Evolutionary conservation across 2,329 filamentous ascomycete species (phyloP).

Genomic region (Ascochyta clinopodiicola): DNA sequence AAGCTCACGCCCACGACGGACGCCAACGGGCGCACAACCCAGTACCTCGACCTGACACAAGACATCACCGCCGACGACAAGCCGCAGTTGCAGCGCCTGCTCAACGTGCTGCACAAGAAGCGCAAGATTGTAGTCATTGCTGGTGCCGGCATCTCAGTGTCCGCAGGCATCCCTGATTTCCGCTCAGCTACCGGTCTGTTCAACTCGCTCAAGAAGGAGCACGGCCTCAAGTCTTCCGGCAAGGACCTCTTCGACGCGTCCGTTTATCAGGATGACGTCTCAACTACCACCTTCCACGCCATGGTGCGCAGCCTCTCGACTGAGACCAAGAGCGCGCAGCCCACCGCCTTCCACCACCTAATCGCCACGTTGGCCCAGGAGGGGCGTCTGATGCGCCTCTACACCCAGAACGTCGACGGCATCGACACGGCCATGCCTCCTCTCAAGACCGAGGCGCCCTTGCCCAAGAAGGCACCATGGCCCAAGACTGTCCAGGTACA

Average conservation of each 20-base stretch:
- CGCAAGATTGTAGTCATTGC: conserved; percentile 97
- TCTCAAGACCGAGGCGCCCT: conserved; percentile 78
- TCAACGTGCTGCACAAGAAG: conserved; percentile 80
- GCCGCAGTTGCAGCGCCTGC: conserved; percentile 70
- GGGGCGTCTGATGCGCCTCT: conserved; percentile 84
- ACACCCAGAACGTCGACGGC: conserved; percentile 96
- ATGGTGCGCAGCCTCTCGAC: conserved; percentile 92
- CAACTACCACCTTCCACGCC: conserved; percentile 89
- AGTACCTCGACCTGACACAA: conserved; percentile 75
- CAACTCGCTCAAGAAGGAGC: conserved; percentile 79
- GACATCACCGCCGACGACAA: conserved; percentile 64
- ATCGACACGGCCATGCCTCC: conserved; percentile 86
- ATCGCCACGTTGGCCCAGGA: conserved; percentile 88
- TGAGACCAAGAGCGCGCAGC: conserved; percentile 76
- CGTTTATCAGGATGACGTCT: conserved; percentile 90
- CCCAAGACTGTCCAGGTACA: conserved; percentile 92
- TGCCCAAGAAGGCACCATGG: conserved; percentile 88
- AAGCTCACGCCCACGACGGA: conserved; percentile 52
- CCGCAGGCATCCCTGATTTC: conserved; percentile 96
- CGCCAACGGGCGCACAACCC: conserved; percentile 76
- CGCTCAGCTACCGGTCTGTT: conserved; percentile 91
- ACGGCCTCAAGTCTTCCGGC: conserved; percentile 90
- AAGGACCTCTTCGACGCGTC: conserved; percentile 97
- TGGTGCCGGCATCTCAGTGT: conserved; percentile 95
- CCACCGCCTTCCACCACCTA: conserved; percentile 91